Conservation (phyloP, 495 filamentous ascomycete species). For the Penicillium simplicissimum region DNA sequence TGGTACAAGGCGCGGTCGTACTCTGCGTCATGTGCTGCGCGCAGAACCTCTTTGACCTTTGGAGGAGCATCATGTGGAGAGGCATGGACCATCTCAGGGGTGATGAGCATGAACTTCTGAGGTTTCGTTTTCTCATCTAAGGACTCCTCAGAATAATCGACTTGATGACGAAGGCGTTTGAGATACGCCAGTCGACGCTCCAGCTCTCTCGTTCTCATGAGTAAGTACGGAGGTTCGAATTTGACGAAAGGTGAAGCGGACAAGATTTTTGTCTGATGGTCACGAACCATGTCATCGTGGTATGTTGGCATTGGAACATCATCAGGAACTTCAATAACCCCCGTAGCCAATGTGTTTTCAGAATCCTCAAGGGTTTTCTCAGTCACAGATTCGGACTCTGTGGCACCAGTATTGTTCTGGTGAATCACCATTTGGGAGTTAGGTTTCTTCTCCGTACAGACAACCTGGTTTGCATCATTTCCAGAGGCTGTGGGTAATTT, state of each 20-base stretch:
- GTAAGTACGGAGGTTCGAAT: slow-evolving; percentile 88
- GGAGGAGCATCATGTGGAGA: slow-evolving; percentile 72
- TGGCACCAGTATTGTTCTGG: neutral
- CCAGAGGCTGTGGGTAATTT: slow-evolving; percentile 70
- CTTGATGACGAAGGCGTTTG: slow-evolving; percentile 77
- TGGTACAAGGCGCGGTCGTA: slow-evolving; percentile 94
- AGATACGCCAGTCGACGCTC: slow-evolving; percentile 80
- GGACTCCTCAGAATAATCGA: slow-evolving; percentile 53
- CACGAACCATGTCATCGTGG: slow-evolving; percentile 91
- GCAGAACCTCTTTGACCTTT: slow-evolving; percentile 88
- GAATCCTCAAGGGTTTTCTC: slow-evolving; percentile 22
- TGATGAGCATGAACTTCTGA: slow-evolving; percentile 83
- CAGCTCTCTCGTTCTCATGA: slow-evolving; percentile 89
- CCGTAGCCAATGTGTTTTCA: slow-evolving; percentile 29
- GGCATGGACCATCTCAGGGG: slow-evolving; percentile 90
- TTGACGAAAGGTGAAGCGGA: slow-evolving; percentile 96
- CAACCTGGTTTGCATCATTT: slow-evolving; percentile 26
- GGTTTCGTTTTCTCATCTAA: slow-evolving; percentile 60
- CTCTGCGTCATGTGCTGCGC: slow-evolving; percentile 92
- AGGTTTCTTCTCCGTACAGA: slow-evolving; percentile 9
- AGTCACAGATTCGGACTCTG: slow-evolving; percentile 17
- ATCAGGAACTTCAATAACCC: slow-evolving; percentile 67
- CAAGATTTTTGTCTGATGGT: slow-evolving; percentile 88
- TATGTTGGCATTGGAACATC: slow-evolving; percentile 88
- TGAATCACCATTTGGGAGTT: neutral